Conservation (phyloP, 208 protist genomes). For the Leishmania major region DNA sequence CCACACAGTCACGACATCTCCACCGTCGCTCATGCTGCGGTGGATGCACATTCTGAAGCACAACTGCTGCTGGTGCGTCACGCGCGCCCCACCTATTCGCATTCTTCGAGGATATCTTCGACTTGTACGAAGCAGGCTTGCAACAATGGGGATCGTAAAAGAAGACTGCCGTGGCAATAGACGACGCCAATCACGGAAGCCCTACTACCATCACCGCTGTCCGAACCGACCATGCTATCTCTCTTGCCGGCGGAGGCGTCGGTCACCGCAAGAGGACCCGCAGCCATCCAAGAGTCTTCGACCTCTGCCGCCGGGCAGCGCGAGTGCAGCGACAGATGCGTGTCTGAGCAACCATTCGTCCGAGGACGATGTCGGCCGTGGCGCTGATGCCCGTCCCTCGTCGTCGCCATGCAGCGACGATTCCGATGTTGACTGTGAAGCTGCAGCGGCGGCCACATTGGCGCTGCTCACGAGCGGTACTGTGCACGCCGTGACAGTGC, state of each 20-base stretch:
- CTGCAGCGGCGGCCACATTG: conserved; percentile 19
- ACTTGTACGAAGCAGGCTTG: neutral
- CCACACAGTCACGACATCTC: neutral
- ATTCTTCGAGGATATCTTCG: neutral
- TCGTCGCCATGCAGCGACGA: conserved; percentile 5
- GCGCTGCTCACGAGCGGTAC: conserved; percentile 20
- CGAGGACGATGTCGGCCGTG: neutral
- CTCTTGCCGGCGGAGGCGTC: neutral
- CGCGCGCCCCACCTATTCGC: conserved; percentile 3
- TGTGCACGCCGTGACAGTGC: conserved; percentile 28
- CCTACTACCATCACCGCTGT: neutral
- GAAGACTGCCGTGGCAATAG: neutral
- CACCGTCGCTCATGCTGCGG: neutral
- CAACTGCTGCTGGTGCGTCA: conserved; percentile 2
- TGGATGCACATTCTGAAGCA: neutral
- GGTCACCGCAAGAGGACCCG: neutral
- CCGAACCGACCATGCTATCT: neutral
- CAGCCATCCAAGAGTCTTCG: neutral
- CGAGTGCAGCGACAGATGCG: conserved; percentile 16
- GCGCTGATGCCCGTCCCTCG: neutral
- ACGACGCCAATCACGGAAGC: neutral
- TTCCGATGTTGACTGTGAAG: neutral
- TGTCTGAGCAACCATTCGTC: conserved; percentile 6
- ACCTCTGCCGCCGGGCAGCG: neutral
- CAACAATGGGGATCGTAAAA: neutral